phyloP scores from a whole-genome alignment of 345 rosid species.

The Populus euphratica region DNA sequence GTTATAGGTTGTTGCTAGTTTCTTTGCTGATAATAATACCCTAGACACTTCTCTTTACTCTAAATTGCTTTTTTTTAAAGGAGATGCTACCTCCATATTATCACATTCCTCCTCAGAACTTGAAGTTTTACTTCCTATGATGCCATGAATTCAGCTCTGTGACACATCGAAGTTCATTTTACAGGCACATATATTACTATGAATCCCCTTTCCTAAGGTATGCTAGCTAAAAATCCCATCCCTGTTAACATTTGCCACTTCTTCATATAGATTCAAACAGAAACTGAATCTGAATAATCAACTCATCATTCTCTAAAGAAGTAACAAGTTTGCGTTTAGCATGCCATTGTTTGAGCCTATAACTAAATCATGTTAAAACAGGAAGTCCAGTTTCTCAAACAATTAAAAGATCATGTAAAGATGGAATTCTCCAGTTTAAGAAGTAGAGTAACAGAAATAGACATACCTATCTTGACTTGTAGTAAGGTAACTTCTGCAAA shows the following conservation, averaged over 20 bases:
- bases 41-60: neutral
- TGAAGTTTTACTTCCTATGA: neutral
- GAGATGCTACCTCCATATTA: neutral
- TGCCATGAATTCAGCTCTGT: neutral
- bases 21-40: neutral
- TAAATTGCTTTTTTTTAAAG: neutral
- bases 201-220: neutral
- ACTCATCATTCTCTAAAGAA: neutral
- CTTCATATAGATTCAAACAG: neutral
- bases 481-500: constrained; percentile 2
- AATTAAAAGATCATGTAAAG: neutral
- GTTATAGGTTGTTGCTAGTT: neutral
- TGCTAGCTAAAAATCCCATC: neutral
- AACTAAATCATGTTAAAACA: neutral
- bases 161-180: neutral
- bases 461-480: constrained; percentile 27
- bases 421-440: neutral
- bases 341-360: neutral
- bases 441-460: neutral
- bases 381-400: neutral
- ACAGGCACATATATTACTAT: neutral
- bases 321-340: neutral
- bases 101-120: neutral
- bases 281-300: neutral
- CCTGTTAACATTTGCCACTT: neutral